Evolutionary conservation across 2,329 filamentous ascomycete species (phyloP).

Genomic region (Ophiostoma himal-ulmi): DNA sequence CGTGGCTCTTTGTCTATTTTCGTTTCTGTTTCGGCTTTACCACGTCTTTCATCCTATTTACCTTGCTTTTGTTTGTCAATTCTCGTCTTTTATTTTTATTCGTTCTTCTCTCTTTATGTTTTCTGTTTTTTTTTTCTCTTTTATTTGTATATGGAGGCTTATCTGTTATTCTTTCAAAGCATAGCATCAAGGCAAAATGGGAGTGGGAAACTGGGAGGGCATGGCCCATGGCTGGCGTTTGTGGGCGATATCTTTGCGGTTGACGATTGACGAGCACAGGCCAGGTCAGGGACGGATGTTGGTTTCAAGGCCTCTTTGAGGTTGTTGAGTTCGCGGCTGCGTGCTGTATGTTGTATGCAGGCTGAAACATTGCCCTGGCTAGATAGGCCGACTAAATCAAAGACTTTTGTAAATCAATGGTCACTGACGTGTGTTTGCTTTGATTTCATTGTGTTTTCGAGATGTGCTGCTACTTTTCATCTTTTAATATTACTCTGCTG

Average conservation of each 20-base stretch:
- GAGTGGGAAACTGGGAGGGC: neutral
- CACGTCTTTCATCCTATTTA: neutral
- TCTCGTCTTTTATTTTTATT: neutral
- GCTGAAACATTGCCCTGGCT: neutral
- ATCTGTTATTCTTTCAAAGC: constrained; percentile 1
- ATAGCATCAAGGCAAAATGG: neutral
- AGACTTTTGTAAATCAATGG: neutral
- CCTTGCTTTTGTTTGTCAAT: neutral
- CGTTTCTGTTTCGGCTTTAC: neutral
- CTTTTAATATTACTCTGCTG: neutral
- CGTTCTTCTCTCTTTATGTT: neutral
- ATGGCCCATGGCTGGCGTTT: constrained; percentile 1
- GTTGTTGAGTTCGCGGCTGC: neutral
- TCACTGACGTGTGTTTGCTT: neutral
- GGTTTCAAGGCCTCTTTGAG: constrained; percentile 4
- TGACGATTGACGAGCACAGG: neutral
- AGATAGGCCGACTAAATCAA: neutral
- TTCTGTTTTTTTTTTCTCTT: neutral
- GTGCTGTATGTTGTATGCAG: neutral
- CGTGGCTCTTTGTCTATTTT: neutral
- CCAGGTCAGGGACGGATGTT: neutral
- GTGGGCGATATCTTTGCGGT: neutral
- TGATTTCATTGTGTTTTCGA: neutral
- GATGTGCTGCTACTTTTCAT: neutral
- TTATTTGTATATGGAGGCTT: neutral